Conservation (phyloP, 2,329 filamentous ascomycete genomes). For the Elsinoe batatas region DNA sequence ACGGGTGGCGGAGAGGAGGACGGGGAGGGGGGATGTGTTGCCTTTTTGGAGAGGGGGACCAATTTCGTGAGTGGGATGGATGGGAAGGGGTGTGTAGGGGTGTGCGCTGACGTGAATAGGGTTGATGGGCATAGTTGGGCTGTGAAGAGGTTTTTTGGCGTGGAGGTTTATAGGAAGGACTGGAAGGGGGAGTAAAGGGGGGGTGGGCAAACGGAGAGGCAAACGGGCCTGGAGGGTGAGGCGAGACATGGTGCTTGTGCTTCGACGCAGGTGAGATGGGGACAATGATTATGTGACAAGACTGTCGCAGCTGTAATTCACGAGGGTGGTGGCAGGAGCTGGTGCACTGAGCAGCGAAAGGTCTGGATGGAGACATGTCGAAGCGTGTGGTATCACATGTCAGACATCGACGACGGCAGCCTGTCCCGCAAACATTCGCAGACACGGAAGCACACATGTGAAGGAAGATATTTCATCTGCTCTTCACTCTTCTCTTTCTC, state of each 20-base stretch:
- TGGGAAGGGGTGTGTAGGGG: too few species aligned
- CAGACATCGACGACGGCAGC: slow-evolving; percentile 1
- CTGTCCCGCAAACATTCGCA: not conserved
- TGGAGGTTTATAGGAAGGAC: slow-evolving; percentile 24
- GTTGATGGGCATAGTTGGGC: slow-evolving; percentile 27
- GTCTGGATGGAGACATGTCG: not conserved
- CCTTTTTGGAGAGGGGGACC: slow-evolving; percentile 29
- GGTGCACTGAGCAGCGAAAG: too few species aligned
- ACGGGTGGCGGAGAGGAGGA: slow-evolving; percentile 23
- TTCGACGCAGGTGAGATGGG: too few species aligned
- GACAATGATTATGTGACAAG: too few species aligned
- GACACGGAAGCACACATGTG: not conserved
- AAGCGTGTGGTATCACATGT: not conserved
- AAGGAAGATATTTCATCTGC: not conserved
- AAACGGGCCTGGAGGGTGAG: not conserved
- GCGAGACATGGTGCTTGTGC: not conserved
- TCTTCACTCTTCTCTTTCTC: not conserved
- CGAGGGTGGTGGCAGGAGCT: too few species aligned
- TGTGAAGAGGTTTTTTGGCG: slow-evolving; percentile 25
- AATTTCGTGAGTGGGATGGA: slow-evolving; percentile 24
- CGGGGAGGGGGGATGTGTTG: slow-evolving; percentile 25
- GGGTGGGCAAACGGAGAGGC: not conserved
- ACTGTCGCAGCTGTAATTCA: too few species aligned
- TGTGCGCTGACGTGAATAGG: slow-evolving; percentile 5
- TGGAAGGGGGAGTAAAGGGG: slow-evolving; percentile 21